phyloP scores from a whole-genome alignment of 768 basidiomycete species.

The Sarcodon aspratus region DNA sequence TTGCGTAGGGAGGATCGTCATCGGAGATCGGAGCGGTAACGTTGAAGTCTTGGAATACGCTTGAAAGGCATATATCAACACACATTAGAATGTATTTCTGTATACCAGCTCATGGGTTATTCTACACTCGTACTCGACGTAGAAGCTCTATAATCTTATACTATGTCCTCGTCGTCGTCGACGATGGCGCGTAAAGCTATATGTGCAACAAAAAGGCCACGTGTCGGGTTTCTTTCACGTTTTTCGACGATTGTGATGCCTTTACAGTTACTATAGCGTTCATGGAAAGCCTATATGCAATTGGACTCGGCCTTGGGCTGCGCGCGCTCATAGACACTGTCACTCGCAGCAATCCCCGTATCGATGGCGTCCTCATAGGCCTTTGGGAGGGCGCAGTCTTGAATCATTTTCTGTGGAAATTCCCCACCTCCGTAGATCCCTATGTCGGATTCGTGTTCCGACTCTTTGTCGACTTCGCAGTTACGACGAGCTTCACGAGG shows the following conservation, averaged over 20 bases:
- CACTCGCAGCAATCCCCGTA: slow-evolving; percentile 28
- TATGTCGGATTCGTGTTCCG: slow-evolving; percentile 57
- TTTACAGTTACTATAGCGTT: background rate
- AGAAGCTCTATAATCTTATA: too few species aligned
- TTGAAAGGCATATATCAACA: slow-evolving; percentile 6
- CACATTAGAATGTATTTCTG: too few species aligned
- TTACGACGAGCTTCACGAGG: slow-evolving; percentile 42
- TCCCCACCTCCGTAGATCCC: slow-evolving; percentile 55
- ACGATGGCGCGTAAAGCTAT: too few species aligned
- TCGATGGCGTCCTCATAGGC: slow-evolving; percentile 59
- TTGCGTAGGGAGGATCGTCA: slow-evolving; percentile 21
- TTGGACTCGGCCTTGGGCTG: slow-evolving; percentile 53
- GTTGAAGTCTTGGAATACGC: slow-evolving; percentile 22
- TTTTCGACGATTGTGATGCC: background rate
- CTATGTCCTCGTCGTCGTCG: too few species aligned
- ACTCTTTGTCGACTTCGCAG: slow-evolving; percentile 60
- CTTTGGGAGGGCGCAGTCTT: slow-evolving; percentile 73
- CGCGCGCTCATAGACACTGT: slow-evolving; percentile 50
- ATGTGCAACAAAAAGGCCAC: background rate
- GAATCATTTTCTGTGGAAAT: slow-evolving; percentile 59
- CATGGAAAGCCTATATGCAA: slow-evolving; percentile 66
- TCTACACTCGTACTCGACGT: too few species aligned
- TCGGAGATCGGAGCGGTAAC: slow-evolving; percentile 20
- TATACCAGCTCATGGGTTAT: too few species aligned
- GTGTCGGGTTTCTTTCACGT: background rate